Evolutionary conservation across 2,329 filamentous ascomycete species (phyloP).

Genomic region (Arthrobotrys pseudoclavata): DNA sequence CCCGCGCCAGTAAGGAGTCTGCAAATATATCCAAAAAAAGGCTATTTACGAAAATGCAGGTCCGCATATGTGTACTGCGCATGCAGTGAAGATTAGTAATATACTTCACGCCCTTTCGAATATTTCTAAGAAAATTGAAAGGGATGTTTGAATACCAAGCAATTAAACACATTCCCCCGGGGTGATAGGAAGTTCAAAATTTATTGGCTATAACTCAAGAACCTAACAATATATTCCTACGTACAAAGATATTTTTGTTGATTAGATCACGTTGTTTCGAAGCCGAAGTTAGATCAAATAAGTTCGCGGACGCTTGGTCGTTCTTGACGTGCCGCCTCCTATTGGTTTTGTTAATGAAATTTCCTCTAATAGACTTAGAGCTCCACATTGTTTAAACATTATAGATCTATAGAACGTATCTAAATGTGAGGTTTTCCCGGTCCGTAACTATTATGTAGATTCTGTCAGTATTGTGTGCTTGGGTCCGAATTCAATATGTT

Average conservation of each 20-base stretch:
- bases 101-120: background rate
- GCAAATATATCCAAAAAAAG: constrained; percentile 15
- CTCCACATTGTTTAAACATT: too few species aligned
- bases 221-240: background rate
- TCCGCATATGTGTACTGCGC: background rate
- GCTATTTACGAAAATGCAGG: background rate
- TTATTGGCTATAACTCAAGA: background rate
- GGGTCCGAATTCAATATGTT: background rate
- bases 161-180: too few species aligned
- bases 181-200: too few species aligned
- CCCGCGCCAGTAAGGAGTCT: background rate
- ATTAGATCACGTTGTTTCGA: too few species aligned
- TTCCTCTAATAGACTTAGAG: too few species aligned
- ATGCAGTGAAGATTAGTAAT: background rate
- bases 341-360: too few species aligned
- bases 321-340: too few species aligned
- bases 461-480: background rate
- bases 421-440: constrained; percentile 72
- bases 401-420: constrained; percentile 67
- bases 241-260: background rate
- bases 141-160: too few species aligned
- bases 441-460: constrained; percentile 69
- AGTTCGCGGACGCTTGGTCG: background rate
- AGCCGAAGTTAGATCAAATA: background rate
- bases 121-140: background rate